These are phyloP conservation scores for Mesembryanthemum crystallinum DNA, from an alignment of 148 eudicot genomes.

Conservation along the genomic window DNA sequence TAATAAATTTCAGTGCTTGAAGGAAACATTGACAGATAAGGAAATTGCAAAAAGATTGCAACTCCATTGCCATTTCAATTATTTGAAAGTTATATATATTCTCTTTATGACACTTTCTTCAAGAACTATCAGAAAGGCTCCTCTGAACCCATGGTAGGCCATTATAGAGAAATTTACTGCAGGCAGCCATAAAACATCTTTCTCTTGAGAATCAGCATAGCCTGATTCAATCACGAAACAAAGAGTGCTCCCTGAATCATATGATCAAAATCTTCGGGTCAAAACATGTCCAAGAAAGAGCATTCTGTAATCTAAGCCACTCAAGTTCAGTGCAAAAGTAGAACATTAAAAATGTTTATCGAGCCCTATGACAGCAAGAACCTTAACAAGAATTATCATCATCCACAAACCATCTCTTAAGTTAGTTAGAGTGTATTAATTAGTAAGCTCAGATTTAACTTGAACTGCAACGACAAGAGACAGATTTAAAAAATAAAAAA, in stretches of 20 bases:
- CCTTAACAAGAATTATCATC: not conserved
- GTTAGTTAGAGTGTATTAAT: not conserved
- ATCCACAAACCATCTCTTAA: not conserved
- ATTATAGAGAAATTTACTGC: slow-evolving; percentile 27
- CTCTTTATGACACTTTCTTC: slow-evolving; percentile 28
- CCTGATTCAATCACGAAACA: slow-evolving; percentile 49
- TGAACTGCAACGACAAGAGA: not conserved
- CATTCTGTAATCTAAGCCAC: slow-evolving; percentile 27
- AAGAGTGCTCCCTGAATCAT: slow-evolving; percentile 58
- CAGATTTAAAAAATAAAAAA: not conserved
- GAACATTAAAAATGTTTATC: not conserved
- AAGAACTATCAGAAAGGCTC: slow-evolving; percentile 30
- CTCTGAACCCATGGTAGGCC: slow-evolving; percentile 32
- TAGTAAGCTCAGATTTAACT: not conserved
- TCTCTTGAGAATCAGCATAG: slow-evolving; percentile 37
- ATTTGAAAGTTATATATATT: slow-evolving; percentile 20
- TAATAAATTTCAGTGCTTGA: slow-evolving; percentile 17
- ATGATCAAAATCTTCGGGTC: slow-evolving; percentile 47
- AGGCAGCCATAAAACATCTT: slow-evolving; percentile 41
- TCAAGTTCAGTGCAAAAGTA: slow-evolving; percentile 9
- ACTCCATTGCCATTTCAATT: slow-evolving; percentile 20
- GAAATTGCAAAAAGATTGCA: slow-evolving; percentile 14
- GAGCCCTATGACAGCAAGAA: slow-evolving; percentile 7
- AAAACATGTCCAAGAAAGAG: slow-evolving; percentile 32
- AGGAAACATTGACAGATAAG: slow-evolving; percentile 10